These are phyloP conservation scores for Quillaja saponaria DNA, from an alignment of 306 rosid genomes.

Conservation along the genomic window DNA sequence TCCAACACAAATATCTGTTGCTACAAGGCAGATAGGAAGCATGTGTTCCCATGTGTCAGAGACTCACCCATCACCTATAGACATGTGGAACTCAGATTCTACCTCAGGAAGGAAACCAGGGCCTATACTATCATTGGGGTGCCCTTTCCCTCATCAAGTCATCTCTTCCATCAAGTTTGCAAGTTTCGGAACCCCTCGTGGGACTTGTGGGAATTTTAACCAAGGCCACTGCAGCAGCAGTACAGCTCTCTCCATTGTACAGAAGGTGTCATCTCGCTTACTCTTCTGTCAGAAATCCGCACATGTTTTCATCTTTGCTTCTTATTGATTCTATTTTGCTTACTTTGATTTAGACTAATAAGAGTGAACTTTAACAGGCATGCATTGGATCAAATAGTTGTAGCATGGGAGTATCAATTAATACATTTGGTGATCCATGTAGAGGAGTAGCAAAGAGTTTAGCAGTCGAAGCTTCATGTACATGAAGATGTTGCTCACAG, in stretches of 20 bases:
- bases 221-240: slow-evolving; percentile 71
- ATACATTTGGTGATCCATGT: slow-evolving; percentile 74
- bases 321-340: background rate
- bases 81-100: slow-evolving; percentile 59
- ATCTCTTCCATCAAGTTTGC: slow-evolving; percentile 87
- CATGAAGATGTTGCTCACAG: slow-evolving; percentile 28
- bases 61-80: slow-evolving; percentile 78
- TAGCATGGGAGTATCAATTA: slow-evolving; percentile 54
- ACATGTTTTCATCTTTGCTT: background rate
- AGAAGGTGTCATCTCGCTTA: slow-evolving; percentile 52
- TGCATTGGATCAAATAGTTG: slow-evolving; percentile 84
- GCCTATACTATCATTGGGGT: slow-evolving; percentile 63
- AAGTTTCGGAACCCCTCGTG: slow-evolving; percentile 77
- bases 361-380: slow-evolving; percentile 50
- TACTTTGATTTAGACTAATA: slow-evolving; percentile 22
- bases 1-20: slow-evolving; percentile 64
- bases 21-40: slow-evolving; percentile 58
- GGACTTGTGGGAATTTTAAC: slow-evolving; percentile 74
- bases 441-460: slow-evolving; percentile 66
- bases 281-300: background rate
- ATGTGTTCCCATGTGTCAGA: slow-evolving; percentile 78
- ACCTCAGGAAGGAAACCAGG: slow-evolving; percentile 35
- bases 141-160: slow-evolving; percentile 71
- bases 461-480: slow-evolving; percentile 89
- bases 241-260: slow-evolving; percentile 60